These are phyloP conservation scores for Alternaria longipes DNA, from an alignment of 2,329 filamentous ascomycete genomes.

Conservation along the genomic window DNA sequence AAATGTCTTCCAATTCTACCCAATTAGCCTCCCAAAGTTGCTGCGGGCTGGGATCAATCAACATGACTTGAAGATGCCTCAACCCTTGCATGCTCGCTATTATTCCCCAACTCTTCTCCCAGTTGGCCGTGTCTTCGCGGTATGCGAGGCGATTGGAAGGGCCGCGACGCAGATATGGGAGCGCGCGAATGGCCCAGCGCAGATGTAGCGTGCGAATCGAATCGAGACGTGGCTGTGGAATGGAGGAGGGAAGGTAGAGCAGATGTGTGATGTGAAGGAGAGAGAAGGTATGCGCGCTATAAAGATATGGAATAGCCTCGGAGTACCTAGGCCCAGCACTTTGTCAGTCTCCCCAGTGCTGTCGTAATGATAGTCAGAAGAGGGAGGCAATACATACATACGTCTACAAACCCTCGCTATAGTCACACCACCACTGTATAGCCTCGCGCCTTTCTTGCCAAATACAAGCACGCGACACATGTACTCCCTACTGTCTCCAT, in stretches of 20 bases:
- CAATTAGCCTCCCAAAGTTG: slow-evolving; percentile 43
- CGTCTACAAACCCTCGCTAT: slow-evolving; percentile 39
- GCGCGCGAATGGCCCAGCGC: slow-evolving; percentile 46
- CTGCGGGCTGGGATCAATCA: slow-evolving; percentile 42
- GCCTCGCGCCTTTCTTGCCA: slow-evolving; percentile 27
- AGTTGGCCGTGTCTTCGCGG: slow-evolving; percentile 48
- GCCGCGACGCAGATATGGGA: slow-evolving; percentile 43
- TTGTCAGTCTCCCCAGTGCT: neutral
- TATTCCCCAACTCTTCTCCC: slow-evolving; percentile 43
- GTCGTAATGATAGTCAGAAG: neutral
- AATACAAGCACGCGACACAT: slow-evolving; percentile 43
- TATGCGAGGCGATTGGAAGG: slow-evolving; percentile 37
- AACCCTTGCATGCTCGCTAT: slow-evolving; percentile 40
- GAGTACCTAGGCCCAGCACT: slow-evolving; percentile 35
- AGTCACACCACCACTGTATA: slow-evolving; percentile 21
- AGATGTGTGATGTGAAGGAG: slow-evolving; percentile 47
- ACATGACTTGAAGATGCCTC: slow-evolving; percentile 35
- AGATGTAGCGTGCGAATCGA: slow-evolving; percentile 41
- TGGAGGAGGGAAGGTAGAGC: slow-evolving; percentile 41
- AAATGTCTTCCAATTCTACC: slow-evolving; percentile 36
- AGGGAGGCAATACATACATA: slow-evolving; percentile 32
- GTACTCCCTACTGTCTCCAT: slow-evolving; percentile 28
- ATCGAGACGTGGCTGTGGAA: slow-evolving; percentile 38
- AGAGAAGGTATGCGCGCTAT: slow-evolving; percentile 43
- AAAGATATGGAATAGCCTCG: slow-evolving; percentile 43